Evolutionary conservation across 2,329 filamentous ascomycete species (phyloP), one percentile per base, ranked within the genome.

Genomic region (Xylariaceae sp.): DNA sequence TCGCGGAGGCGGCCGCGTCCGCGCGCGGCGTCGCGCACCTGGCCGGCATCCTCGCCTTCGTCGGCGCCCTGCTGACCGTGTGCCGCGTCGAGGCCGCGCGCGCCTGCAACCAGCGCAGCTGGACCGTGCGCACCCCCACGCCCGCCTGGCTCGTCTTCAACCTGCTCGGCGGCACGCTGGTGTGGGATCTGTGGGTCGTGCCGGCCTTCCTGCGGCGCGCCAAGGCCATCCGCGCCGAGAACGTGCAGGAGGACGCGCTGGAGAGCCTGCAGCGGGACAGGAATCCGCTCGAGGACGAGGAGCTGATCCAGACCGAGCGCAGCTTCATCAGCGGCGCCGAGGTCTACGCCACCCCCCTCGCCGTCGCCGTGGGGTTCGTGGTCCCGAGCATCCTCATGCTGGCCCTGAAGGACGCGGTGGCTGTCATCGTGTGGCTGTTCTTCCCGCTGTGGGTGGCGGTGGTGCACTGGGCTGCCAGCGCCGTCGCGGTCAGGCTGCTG

Each of bases 341-440:
- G 66, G 79, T 81, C 53, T 75, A 84, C 51, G 83, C 84, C 21
- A 81, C 83, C 16, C 79, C 81, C 6, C 59, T 75, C 21, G 77
- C 75, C 20, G 75, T 82, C 0, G 71, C 74, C 0, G 40, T 79
- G 8, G 80, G 80, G 27, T 82, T 73, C 58, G 69, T 78, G 36
- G 56, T 78, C 2, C 80, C 80, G 0, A 76, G 77, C 0, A 32
- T 74, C 3, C 53, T 76, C 27, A 77, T 81, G 75, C 70, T 82
- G n/a, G 59, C 70, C n/a, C 58, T 73, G 41, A 70, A 71, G 42
- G 59, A 71, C 0, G 70, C 76, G 0, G 59, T 59, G 10, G 60
- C 71, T 16, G 72, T 81, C 26, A 60, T 70, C 6, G 50, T 74
- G n/a, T 82, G 80, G 80, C 71, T 82, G 11, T 73, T 81, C 63